A percentile compares a stretch with the other conserved stretches of the same genome.
These are phyloP conservation scores for Lenzites betulinus DNA, from an alignment of 768 basidiomycete species.

Conservation along the genomic window DNA sequence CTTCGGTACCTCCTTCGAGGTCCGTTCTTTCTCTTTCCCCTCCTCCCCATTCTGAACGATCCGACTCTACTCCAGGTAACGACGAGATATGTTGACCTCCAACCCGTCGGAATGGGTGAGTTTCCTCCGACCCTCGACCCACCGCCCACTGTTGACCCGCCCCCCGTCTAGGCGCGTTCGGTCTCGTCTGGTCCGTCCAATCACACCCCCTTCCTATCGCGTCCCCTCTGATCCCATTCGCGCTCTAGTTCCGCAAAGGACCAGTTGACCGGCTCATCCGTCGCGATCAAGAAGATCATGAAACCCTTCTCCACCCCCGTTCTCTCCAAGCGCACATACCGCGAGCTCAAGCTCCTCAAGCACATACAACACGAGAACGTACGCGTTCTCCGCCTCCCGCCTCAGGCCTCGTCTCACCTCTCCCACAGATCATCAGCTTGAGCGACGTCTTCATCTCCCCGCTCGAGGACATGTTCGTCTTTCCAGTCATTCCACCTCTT, in stretches of 20 bases:
- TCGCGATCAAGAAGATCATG: slow-evolving; percentile 99
- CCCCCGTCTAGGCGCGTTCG: slow-evolving; percentile 76
- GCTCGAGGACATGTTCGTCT: slow-evolving; percentile 90
- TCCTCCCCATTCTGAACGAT: neutral
- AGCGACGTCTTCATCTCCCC: slow-evolving; percentile 99
- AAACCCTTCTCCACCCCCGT: slow-evolving; percentile 99
- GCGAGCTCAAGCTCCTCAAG: slow-evolving; percentile 97
- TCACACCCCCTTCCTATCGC: neutral
- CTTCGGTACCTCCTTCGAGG: slow-evolving; percentile 98
- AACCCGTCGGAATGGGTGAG: slow-evolving; percentile 98
- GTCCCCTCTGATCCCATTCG: neutral
- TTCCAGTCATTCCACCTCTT: slow-evolving; percentile 5
- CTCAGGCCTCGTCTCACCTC: slow-evolving; percentile 3
- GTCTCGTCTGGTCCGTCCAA: slow-evolving; percentile 85
- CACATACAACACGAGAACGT: slow-evolving; percentile 99
- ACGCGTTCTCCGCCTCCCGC: slow-evolving; percentile 32
- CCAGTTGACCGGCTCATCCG: slow-evolving; percentile 89
- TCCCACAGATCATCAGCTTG: slow-evolving; percentile 88
- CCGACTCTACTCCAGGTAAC: slow-evolving; percentile 64
- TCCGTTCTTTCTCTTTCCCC: slow-evolving; percentile 34
- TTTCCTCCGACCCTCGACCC: slow-evolving; percentile 13
- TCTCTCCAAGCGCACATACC: slow-evolving; percentile 95
- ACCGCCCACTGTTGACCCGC: neutral
- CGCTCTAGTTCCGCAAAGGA: slow-evolving; percentile 82
- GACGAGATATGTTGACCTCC: slow-evolving; percentile 97